These are phyloP conservation scores for Cladorrhinum sp. DNA, from an alignment of 2,329 filamentous ascomycete genomes.

Conservation along the genomic window DNA sequence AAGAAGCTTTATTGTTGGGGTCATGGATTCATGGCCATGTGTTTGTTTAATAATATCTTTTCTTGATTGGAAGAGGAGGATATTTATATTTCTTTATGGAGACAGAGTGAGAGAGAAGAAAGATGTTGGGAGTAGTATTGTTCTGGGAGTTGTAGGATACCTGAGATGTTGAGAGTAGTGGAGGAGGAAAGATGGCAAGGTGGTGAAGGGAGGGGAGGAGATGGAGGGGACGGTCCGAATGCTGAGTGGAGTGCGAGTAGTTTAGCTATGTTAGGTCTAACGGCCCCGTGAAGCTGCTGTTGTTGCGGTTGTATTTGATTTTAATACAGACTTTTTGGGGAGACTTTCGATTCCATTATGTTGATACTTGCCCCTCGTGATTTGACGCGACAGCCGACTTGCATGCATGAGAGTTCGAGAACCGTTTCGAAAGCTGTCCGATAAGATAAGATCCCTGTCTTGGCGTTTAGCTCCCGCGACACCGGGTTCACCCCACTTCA, in stretches of 20 bases:
- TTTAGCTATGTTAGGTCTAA: background rate
- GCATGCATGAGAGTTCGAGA: background rate
- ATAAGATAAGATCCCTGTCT: slow-evolving; percentile 1
- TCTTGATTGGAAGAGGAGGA: background rate
- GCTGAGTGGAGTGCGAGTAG: background rate
- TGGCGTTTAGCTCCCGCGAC: background rate
- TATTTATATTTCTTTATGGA: background rate
- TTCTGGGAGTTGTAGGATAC: background rate
- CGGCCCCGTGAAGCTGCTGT: background rate
- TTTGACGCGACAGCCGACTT: background rate
- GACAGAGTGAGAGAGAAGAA: background rate
- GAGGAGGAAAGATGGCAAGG: background rate
- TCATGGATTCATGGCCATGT: background rate
- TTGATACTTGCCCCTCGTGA: background rate
- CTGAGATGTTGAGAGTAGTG: background rate
- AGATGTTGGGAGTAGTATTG: background rate
- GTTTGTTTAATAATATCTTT: background rate
- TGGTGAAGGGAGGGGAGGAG: background rate
- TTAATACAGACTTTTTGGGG: background rate
- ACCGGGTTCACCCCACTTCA: background rate
- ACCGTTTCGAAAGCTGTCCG: background rate
- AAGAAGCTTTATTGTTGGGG: background rate
- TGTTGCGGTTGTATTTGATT: background rate
- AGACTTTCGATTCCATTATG: background rate
- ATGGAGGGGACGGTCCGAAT: background rate